phyloP scores from a whole-genome alignment of 2,329 filamentous ascomycete genomes.

The Macrophomina pseudophaseolina region DNA sequence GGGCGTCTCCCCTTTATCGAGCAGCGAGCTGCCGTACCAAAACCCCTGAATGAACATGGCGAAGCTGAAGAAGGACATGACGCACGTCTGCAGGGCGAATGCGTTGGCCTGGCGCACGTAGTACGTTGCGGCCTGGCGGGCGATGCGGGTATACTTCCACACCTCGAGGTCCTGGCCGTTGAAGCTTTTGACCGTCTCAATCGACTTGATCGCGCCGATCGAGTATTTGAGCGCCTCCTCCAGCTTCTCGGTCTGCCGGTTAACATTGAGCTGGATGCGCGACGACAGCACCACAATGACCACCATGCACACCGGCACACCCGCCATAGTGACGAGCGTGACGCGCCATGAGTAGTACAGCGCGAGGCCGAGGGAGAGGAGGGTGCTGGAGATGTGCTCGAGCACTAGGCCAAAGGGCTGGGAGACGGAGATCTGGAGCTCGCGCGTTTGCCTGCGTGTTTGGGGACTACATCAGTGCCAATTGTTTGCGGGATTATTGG shows the following conservation, averaged over 20 bases:
- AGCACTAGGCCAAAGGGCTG: conserved; percentile 76
- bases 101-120: conserved; percentile 72
- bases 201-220: conserved; percentile 71
- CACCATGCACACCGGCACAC: conserved; percentile 69
- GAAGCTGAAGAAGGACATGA: conserved; percentile 75
- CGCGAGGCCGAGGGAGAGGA: conserved; percentile 72
- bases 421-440: conserved; percentile 80
- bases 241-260: conserved; percentile 70
- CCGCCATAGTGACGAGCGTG: conserved; percentile 77
- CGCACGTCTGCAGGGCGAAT: conserved; percentile 73
- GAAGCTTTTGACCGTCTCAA: conserved; percentile 86
- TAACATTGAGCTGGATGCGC: conserved; percentile 68
- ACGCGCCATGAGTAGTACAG: conserved; percentile 84
- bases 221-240: conserved; percentile 73
- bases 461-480: not conserved
- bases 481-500: not conserved
- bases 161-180: conserved; percentile 75
- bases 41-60: conserved; percentile 87
- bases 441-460: conserved; percentile 73
- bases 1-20: conserved; percentile 63
- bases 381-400: conserved; percentile 66
- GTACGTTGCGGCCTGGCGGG: conserved; percentile 63
- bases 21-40: conserved; percentile 79
- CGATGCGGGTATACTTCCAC: conserved; percentile 65
- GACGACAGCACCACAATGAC: conserved; percentile 65